Conservation (phyloP, 164 flowering plant genomes). For the Aristolochia fimbriata region DNA sequence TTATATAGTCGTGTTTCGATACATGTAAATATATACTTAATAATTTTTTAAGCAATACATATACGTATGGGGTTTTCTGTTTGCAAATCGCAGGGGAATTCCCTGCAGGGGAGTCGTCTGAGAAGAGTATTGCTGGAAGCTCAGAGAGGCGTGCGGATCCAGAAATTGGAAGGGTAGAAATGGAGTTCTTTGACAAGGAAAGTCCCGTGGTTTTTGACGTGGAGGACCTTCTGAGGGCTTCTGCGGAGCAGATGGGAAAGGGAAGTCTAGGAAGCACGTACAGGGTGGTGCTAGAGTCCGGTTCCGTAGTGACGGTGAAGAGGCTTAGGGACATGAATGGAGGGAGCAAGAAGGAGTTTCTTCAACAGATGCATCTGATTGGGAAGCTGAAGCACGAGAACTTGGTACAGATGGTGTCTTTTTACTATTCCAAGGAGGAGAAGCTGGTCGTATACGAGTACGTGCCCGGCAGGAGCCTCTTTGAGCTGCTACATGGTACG, state of each 20-base stretch:
- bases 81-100: slow-evolving; percentile 17
- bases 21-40: no score
- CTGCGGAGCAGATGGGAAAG: slow-evolving; percentile 46
- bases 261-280: slow-evolving; percentile 47
- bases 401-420: slow-evolving; percentile 35
- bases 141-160: slow-evolving; percentile 21
- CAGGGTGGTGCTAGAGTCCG: slow-evolving; percentile 40
- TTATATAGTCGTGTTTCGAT: no score
- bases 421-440: slow-evolving; percentile 47
- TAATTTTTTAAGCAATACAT: no score
- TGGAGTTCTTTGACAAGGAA: slow-evolving; percentile 34
- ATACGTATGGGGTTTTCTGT: neutral
- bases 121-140: slow-evolving; percentile 8
- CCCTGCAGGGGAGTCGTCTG: slow-evolving; percentile 5
- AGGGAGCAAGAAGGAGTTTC: slow-evolving; percentile 35
- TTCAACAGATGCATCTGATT: slow-evolving; percentile 43
- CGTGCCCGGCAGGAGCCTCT: slow-evolving; percentile 34
- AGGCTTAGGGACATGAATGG: slow-evolving; percentile 35
- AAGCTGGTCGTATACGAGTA: slow-evolving; percentile 49
- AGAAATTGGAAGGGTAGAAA: slow-evolving; percentile 22
- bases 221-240: slow-evolving; percentile 55
- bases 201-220: slow-evolving; percentile 28
- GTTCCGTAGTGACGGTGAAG: slow-evolving; percentile 37
- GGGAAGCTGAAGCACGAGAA: slow-evolving; percentile 49
- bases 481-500: slow-evolving; percentile 50